Base-by-base conservation (phyloP, 2,329 filamentous ascomycete species). In the Daldinia sp. region DNA sequence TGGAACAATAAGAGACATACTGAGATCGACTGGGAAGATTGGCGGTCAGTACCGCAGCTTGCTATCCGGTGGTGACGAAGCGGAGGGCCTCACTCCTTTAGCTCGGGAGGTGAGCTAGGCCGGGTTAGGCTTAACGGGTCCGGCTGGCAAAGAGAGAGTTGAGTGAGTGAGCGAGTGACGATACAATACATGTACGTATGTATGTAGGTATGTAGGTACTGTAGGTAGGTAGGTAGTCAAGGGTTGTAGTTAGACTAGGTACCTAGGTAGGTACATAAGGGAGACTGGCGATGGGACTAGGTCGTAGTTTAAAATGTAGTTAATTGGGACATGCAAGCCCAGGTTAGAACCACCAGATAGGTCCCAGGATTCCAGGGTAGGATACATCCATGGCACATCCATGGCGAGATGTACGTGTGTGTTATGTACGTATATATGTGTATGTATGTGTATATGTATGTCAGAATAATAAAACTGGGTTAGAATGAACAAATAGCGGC, bases 21-120 rank as follows among this genome's bases (percentile, higher is more conserved):
- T 63, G 54, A 71, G 69, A 71, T 71, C 69, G 66, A 62, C 69
- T 64, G 30, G 55, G 55, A 59, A 71, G 69, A 71, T 71, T 69
- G 60, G 69, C 69, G 69, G 69, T 71, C 69, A 71, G 66, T 67
- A 68, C 69, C 69, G 66, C 60, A 67, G 37, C 55, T 69, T 46
- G 63, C 50, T 50, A 18, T 53, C 60, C 10, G 63, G 33, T 71
- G 66, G 66, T 71, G 69, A 71, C 63, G 69, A 71, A 68, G 59
- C 62, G 60, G 68, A 71, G 69, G 61, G 57, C 60, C 35, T 69
- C 60, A 68, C 51, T 71, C 63, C 57, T 64, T 62, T 71, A 69
- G 63, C 63, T 68, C 28, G 39, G 50, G 54, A 69, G 62, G 58
- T 60, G 58, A 63, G 54, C 64, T 65, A 60, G 23, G 57, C 61